These are phyloP conservation scores for Lentinus tigrinus DNA, from an alignment of 768 basidiomycete species.

Conservation along the genomic window DNA sequence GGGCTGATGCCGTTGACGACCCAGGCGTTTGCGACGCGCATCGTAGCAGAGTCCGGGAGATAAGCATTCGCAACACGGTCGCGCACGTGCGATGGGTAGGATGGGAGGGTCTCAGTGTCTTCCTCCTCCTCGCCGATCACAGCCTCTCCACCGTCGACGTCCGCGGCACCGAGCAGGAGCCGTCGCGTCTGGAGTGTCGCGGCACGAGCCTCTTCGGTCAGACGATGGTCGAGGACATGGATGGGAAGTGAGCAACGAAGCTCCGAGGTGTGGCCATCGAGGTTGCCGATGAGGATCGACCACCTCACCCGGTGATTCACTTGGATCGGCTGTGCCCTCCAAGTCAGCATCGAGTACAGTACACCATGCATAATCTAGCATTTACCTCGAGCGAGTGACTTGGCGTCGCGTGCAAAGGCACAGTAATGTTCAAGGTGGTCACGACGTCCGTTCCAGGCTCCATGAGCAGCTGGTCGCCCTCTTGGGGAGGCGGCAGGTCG, in stretches of 20 bases:
- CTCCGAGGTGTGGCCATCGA: slow-evolving; percentile 91
- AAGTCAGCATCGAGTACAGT: background rate
- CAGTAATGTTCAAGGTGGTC: slow-evolving; percentile 55
- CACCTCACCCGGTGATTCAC: slow-evolving; percentile 80
- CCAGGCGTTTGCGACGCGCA: slow-evolving; percentile 69
- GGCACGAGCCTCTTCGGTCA: slow-evolving; percentile 73
- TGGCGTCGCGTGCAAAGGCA: slow-evolving; percentile 65
- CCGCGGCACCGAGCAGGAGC: slow-evolving; percentile 50
- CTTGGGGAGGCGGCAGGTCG: slow-evolving; percentile 7
- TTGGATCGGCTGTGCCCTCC: slow-evolving; percentile 49
- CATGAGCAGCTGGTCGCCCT: background rate
- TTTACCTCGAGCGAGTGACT: slow-evolving; percentile 61
- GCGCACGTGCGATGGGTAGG: slow-evolving; percentile 84
- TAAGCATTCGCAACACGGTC: slow-evolving; percentile 86
- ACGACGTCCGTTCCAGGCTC: slow-evolving; percentile 46
- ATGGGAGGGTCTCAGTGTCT: slow-evolving; percentile 77
- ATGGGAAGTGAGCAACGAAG: slow-evolving; percentile 93
- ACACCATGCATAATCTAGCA: background rate
- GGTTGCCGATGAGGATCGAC: slow-evolving; percentile 77
- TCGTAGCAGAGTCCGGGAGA: slow-evolving; percentile 58
- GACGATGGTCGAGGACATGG: slow-evolving; percentile 71
- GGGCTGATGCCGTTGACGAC: slow-evolving; percentile 43
- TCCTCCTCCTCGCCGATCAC: slow-evolving; percentile 40
- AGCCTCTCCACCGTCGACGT: slow-evolving; percentile 32
- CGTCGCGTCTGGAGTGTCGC: slow-evolving; percentile 76